These are phyloP conservation scores for Hymenoscyphus fructigenus DNA, from an alignment of 2,329 filamentous ascomycete genomes.

Conservation along the genomic window DNA sequence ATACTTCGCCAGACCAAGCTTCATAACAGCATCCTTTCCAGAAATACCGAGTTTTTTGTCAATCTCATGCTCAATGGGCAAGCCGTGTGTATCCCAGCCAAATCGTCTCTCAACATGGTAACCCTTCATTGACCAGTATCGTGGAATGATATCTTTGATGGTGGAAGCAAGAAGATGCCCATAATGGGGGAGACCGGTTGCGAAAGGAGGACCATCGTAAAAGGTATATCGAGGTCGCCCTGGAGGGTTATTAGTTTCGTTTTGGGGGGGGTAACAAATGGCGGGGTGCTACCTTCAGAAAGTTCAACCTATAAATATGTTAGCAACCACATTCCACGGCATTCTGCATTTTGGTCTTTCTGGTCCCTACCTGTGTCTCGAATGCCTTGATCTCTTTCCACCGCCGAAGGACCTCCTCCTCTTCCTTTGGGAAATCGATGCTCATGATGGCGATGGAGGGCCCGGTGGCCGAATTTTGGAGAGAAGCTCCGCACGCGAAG, in stretches of 20 bases:
- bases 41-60: constrained; percentile 93
- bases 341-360: constrained; percentile 41
- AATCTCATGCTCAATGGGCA: constrained; percentile 96
- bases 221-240: constrained; percentile 81
- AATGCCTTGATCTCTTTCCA: constrained; percentile 96
- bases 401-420: constrained; percentile 77
- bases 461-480: constrained; percentile 5
- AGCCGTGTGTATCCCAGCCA: constrained; percentile 92
- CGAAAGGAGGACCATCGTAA: constrained; percentile 84
- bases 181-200: constrained; percentile 68
- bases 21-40: constrained; percentile 80
- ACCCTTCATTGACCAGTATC: constrained; percentile 98
- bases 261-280: neutral
- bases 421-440: constrained; percentile 90
- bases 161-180: constrained; percentile 78
- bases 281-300: constrained; percentile 57
- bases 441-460: constrained; percentile 26
- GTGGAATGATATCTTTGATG: constrained; percentile 94
- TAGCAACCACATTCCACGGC: constrained; percentile 15
- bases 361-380: constrained; percentile 58
- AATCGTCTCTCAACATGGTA: constrained; percentile 89
- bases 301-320: constrained; percentile 60
- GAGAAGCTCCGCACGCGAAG: constrained; percentile 1
- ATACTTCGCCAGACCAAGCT: constrained; percentile 85
- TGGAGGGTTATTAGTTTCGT: constrained; percentile 11